These are phyloP conservation scores for Priceomyces carsonii DNA, from an alignment of 805 yeast genomes.

Conservation along the genomic window DNA sequence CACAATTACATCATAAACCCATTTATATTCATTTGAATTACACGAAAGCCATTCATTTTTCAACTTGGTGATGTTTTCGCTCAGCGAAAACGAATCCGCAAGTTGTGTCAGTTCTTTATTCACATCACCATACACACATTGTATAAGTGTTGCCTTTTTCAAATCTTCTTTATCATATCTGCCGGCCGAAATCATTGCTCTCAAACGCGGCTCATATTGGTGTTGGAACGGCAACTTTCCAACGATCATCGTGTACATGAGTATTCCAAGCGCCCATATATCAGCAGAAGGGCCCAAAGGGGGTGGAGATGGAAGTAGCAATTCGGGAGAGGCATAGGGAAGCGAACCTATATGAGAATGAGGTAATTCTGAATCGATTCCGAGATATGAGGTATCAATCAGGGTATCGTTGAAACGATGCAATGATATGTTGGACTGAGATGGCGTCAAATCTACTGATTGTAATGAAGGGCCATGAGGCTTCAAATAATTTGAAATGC, in stretches of 20 bases:
- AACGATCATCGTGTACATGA: slow-evolving; percentile 68
- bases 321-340: slow-evolving; percentile 92
- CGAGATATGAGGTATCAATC: slow-evolving; percentile 7
- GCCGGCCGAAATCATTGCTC: slow-evolving; percentile 70
- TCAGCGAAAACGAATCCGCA: not conserved
- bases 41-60: slow-evolving; percentile 19
- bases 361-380: slow-evolving; percentile 47
- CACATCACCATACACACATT: slow-evolving; percentile 23
- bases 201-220: slow-evolving; percentile 75
- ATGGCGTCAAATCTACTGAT: slow-evolving; percentile 32
- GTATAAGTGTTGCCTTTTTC: slow-evolving; percentile 37
- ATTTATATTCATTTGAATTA: slow-evolving; percentile 20
- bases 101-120: slow-evolving; percentile 9
- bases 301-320: slow-evolving; percentile 62
- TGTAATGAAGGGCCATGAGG: slow-evolving; percentile 36
- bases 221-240: slow-evolving; percentile 84
- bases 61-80: slow-evolving; percentile 15
- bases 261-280: slow-evolving; percentile 89
- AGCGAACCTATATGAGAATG: slow-evolving; percentile 81
- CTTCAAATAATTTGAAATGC: slow-evolving; percentile 25
- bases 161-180: slow-evolving; percentile 53
- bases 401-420: slow-evolving; percentile 5
- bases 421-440: slow-evolving; percentile 15
- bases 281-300: slow-evolving; percentile 71
- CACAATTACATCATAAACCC: slow-evolving; percentile 38